Evolutionary conservation across 345 rosid genomes (phyloP), one percentile per base, ranked within the genome.

Genomic region (Pelargonium nanum): DNA sequence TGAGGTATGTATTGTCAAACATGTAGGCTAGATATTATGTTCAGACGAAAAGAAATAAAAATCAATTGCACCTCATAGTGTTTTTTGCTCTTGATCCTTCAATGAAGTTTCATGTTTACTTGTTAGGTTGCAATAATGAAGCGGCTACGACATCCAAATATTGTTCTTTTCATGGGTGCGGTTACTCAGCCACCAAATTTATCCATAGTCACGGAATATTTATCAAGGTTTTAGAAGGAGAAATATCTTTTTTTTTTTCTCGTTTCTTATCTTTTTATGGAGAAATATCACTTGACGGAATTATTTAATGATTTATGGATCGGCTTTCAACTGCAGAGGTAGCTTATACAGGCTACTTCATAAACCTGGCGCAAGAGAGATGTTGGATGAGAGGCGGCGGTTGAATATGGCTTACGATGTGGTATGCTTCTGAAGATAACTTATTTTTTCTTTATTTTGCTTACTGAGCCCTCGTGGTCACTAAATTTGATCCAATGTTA

Each of bases 101-200:
- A 40, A n/a, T 40, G 6, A 15, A 40, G 48, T 40, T 15, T 40
- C 48, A 10, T 40, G 48, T 40, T 40, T 10, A 40, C 15, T 68
- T 72, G 32, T 55, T 70, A 94, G 99, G 99, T 94, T 80, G 81
- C 95, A 51, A 88, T 94, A 70, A 94, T 94, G 99, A 94, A 90
- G 77, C 86, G 96, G 55, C 76, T 94, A 55, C 84, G 97, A 61
- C 99, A 94, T 81, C 99, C 99, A 69, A 94, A 94, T 69, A 94
- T 94, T 68, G 99, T 94, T 80, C 96, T 94, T 57, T 94, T 90
- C 65, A 94, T 94, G 99, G 99, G 99, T 24, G 99, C 97, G 0
- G 99, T 94, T 70, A 88, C 96, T 63, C 87, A 83, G 72, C 97
- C 99, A 55, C 97, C 97, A 44, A 88, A 88, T 74, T 79, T 94